These are phyloP conservation scores for Rhododendron ferrugineum DNA, from an alignment of 148 eudicot genomes.

Conservation along the genomic window DNA sequence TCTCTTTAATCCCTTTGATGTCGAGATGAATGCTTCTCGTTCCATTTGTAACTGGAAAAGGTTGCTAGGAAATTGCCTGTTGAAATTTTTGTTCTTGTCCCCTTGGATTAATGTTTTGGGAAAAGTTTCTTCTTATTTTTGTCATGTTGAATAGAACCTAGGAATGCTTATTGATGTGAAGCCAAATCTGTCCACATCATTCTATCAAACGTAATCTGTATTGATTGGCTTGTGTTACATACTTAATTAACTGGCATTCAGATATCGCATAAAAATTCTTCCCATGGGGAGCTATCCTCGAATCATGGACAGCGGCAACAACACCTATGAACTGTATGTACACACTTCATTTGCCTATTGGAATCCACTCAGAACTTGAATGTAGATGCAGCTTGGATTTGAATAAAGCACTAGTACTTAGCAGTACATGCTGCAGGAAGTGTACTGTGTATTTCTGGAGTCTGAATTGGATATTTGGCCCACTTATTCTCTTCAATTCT, in stretches of 20 bases:
- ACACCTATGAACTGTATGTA: constrained; percentile 89
- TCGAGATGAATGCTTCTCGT: not conserved
- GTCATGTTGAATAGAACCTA: not conserved
- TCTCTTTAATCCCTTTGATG: not conserved
- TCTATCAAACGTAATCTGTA: not conserved
- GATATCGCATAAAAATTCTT: constrained; percentile 83
- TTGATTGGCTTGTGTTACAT: not conserved
- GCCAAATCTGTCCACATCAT: not conserved
- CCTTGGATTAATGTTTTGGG: not conserved
- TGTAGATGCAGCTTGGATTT: not conserved
- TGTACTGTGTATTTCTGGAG: not conserved
- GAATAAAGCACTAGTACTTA: not conserved
- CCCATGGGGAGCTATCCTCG: constrained; percentile 99
- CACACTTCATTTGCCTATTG: not conserved
- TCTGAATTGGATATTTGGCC: not conserved
- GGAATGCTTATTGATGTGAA: not conserved
- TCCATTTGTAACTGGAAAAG: not conserved
- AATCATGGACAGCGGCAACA: constrained; percentile 85
- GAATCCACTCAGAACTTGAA: not conserved
- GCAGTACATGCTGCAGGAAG: not conserved
- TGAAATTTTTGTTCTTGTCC: not conserved
- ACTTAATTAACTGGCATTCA: constrained; percentile 32
- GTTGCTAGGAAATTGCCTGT: not conserved
- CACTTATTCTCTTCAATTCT: not conserved
- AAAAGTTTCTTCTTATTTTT: not conserved